Evolutionary conservation across 1,284 basidiomycete species (phyloP).

Genomic region (Rhodotorula sp.): DNA sequence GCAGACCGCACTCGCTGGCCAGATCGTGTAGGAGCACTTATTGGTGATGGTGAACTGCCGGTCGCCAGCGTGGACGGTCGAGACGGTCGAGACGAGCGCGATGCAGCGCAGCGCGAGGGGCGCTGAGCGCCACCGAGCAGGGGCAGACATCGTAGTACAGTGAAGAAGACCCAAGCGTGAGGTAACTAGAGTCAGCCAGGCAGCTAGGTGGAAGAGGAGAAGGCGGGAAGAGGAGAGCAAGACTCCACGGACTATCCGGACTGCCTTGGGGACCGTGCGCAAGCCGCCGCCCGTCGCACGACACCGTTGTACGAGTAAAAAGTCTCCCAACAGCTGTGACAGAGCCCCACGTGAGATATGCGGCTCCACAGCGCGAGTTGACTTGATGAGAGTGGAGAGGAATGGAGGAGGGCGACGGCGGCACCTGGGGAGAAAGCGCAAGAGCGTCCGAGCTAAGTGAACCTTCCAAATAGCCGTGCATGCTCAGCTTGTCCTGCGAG

Average conservation of each 20-base stretch:
- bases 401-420: background rate
- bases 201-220: too few relatives aligned
- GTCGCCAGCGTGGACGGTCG: background rate
- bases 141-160: too few relatives aligned
- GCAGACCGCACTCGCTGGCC: background rate
- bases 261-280: too few relatives aligned
- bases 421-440: background rate
- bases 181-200: too few relatives aligned
- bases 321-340: too few relatives aligned
- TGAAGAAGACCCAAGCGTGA: too few relatives aligned
- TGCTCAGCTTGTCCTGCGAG: background rate
- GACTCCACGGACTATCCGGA: too few relatives aligned
- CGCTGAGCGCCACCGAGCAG: too few relatives aligned
- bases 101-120: background rate
- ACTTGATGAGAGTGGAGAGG: background rate
- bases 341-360: too few relatives aligned
- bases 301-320: too few relatives aligned
- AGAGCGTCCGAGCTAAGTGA: background rate
- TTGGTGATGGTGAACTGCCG: conserved; percentile 14
- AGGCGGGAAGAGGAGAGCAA: background rate
- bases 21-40: background rate
- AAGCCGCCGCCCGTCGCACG: too few relatives aligned
- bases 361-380: background rate
- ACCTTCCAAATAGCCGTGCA: background rate
- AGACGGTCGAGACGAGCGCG: background rate